Conservation (phyloP, 2,329 filamentous ascomycete genomes). For the Exophiala oligosperma region DNA sequence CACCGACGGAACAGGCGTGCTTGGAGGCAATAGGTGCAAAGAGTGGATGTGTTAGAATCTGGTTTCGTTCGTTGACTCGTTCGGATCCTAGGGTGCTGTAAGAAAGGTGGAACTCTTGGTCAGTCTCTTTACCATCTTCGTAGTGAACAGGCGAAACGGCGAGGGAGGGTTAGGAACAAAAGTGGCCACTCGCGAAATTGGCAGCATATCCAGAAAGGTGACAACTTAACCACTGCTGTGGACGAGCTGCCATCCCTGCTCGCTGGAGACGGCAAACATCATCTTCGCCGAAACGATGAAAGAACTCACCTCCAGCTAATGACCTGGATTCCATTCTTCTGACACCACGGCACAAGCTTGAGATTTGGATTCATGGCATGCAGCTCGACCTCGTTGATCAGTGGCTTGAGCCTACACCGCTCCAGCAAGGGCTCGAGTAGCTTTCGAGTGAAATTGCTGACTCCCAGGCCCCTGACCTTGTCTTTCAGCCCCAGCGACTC, state of each 20-base stretch:
- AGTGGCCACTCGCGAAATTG: too few relatives aligned
- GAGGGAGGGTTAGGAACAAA: too few relatives aligned
- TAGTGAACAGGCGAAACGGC: too few relatives aligned
- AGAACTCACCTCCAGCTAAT: slow-evolving; percentile 31
- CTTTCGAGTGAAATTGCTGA: slow-evolving; percentile 37
- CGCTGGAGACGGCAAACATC: neutral
- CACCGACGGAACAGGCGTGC: slow-evolving; percentile 29
- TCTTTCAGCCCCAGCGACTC: slow-evolving; percentile 11
- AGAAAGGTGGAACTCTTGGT: too few relatives aligned
- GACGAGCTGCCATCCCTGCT: too few relatives aligned
- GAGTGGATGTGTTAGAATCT: slow-evolving; percentile 20
- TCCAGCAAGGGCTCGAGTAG: slow-evolving; percentile 32
- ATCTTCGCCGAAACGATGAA: neutral
- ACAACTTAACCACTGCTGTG: too few relatives aligned
- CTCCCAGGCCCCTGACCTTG: slow-evolving; percentile 33
- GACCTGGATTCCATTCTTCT: slow-evolving; percentile 35
- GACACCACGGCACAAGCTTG: slow-evolving; percentile 35
- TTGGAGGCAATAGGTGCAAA: slow-evolving; percentile 31
- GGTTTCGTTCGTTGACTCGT: slow-evolving; percentile 3
- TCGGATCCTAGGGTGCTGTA: slow-evolving; percentile 5
- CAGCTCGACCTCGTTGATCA: slow-evolving; percentile 38
- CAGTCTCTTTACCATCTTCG: too few relatives aligned
- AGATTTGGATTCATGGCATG: slow-evolving; percentile 37
- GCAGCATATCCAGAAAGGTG: too few relatives aligned
- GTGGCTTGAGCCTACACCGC: slow-evolving; percentile 24